phyloP scores from a whole-genome alignment of 1,284 basidiomycete genomes.

The Cutaneotrichosporon mucoides region DNA sequence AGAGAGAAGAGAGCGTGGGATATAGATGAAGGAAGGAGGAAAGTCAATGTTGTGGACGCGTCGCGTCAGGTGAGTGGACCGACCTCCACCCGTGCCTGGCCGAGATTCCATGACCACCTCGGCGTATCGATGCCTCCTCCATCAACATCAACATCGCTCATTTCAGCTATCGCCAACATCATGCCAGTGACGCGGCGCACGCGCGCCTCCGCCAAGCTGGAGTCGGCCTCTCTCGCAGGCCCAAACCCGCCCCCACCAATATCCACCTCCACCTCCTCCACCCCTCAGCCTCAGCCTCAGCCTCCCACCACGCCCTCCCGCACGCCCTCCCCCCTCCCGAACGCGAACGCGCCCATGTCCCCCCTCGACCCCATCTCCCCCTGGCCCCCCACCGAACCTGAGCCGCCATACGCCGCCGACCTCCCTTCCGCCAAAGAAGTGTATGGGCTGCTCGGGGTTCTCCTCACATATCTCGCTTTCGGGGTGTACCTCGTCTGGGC shows the following conservation, averaged over 20 bases:
- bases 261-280: not conserved
- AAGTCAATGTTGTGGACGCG: not conserved
- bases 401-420: slow-evolving; percentile 49
- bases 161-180: not conserved
- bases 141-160: not conserved
- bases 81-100: slow-evolving; percentile 13
- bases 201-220: not conserved
- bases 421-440: slow-evolving; percentile 57
- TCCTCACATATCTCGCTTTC: slow-evolving; percentile 69
- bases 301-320: not conserved
- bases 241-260: not conserved
- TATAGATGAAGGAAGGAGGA: not conserved
- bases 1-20: not conserved
- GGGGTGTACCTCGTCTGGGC: slow-evolving; percentile 66
- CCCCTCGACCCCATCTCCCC: slow-evolving; percentile 57
- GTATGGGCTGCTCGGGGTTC: slow-evolving; percentile 81
- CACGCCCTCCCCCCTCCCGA: not conserved
- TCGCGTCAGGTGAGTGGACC: slow-evolving; percentile 3
- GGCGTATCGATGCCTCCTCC: too few species aligned
- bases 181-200: slow-evolving; percentile 1
- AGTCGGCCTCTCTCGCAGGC: too few species aligned
- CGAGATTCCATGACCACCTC: too few species aligned
- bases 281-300: not conserved
- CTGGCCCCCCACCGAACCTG: slow-evolving; percentile 55
- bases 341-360: slow-evolving; percentile 24